phyloP scores from a whole-genome alignment of 106 monocot genomes.

The Vanilla planifolia region DNA sequence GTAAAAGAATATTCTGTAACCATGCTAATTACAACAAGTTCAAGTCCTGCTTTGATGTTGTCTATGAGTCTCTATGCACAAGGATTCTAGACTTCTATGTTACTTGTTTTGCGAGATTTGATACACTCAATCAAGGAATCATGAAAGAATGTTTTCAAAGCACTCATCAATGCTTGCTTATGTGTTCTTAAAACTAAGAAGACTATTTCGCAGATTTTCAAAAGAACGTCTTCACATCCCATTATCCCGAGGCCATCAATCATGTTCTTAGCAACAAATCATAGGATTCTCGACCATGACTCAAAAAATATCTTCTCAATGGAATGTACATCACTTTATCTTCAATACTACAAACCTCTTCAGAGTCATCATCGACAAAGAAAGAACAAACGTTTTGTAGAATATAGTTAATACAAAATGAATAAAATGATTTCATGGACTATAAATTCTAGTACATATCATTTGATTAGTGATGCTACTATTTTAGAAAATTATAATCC shows the following conservation, averaged over 20 bases:
- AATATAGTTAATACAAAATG: too few relatives aligned
- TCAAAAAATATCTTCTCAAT: too few relatives aligned
- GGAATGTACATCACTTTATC: too few relatives aligned
- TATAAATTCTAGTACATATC: too few relatives aligned
- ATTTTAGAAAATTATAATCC: too few relatives aligned
- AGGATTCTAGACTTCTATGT: conserved; percentile 92
- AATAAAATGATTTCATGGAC: too few relatives aligned
- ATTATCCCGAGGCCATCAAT: conserved; percentile 96
- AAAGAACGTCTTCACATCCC: conserved; percentile 86
- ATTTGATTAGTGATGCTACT: too few relatives aligned
- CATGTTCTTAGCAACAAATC: conserved; percentile 77
- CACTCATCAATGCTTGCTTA: conserved; percentile 81
- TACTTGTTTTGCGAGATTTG: conserved; percentile 94
- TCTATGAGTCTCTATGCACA: conserved; percentile 97
- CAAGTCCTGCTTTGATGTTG: conserved; percentile 84
- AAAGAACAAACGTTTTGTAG: too few relatives aligned
- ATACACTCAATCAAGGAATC: conserved; percentile 99
- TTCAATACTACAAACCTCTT: too few relatives aligned
- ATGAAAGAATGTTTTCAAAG: conserved; percentile 95
- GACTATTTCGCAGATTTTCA: conserved; percentile 96
- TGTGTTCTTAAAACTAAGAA: conserved; percentile 71
- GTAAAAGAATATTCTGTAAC: conserved; percentile 88
- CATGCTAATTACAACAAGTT: conserved; percentile 90
- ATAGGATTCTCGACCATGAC: too few relatives aligned
- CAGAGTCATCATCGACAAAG: too few relatives aligned